Conservation (phyloP, 192 early-diverging fungal genomes). For the Linnemannia zychae region DNA sequence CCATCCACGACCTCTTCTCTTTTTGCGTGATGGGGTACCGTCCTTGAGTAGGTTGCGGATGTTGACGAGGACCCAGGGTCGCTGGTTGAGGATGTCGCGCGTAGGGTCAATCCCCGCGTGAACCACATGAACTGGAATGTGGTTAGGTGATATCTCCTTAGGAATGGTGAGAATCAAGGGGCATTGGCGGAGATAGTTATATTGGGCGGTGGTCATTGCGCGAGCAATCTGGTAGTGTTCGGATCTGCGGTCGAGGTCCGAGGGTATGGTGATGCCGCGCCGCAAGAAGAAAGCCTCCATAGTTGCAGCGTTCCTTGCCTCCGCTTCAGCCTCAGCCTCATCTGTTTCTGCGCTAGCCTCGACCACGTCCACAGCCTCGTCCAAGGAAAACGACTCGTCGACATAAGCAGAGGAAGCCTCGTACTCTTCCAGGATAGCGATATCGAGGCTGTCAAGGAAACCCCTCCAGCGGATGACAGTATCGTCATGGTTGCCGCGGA, state of each 20-base stretch:
- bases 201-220: conserved; percentile 55
- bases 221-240: conserved; percentile 50
- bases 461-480: conserved; percentile 71
- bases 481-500: conserved; percentile 85
- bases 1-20: conserved; percentile 58
- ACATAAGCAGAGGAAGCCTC: conserved; percentile 10
- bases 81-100: conserved; percentile 62
- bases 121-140: conserved; percentile 69
- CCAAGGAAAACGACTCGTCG: neutral
- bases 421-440: neutral
- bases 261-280: conserved; percentile 43
- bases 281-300: neutral
- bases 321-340: conserved; percentile 4
- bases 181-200: conserved; percentile 66
- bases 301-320: neutral
- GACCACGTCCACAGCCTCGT: conserved; percentile 31
- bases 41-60: conserved; percentile 67
- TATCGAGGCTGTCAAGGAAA: conserved; percentile 58
- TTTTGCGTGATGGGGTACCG: conserved; percentile 53
- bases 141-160: conserved; percentile 20
- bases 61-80: conserved; percentile 71
- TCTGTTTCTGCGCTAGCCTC: neutral
- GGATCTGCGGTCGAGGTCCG: conserved; percentile 53
- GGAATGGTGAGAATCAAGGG: conserved; percentile 67
- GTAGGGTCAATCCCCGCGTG: conserved; percentile 76